These are phyloP conservation scores for Ophiostoma pallidulum DNA, from an alignment of 2,329 filamentous ascomycete species.

Conservation along the genomic window DNA sequence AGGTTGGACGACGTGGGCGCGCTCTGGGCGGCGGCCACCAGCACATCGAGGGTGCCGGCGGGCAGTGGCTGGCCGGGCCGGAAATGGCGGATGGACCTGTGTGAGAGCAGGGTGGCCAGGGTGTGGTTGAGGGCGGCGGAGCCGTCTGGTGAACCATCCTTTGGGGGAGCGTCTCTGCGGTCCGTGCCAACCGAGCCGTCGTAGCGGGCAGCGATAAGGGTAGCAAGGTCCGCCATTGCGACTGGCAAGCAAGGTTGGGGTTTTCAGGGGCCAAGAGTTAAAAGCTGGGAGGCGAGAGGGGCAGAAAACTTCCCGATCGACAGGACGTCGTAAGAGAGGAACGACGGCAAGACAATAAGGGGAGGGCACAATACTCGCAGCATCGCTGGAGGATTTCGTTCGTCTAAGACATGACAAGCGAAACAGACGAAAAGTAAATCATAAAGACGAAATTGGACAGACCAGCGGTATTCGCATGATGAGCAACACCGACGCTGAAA, in stretches of 20 bases:
- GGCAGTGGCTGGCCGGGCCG: constrained; percentile 17
- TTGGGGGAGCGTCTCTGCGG: too few species aligned
- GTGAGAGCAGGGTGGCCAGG: constrained; percentile 21
- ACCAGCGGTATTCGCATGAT: too few species aligned
- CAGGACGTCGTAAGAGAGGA: too few species aligned
- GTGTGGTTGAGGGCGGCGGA: constrained; percentile 20
- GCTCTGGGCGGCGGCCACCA: constrained; percentile 26
- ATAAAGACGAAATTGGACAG: neutral
- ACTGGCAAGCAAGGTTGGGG: too few species aligned
- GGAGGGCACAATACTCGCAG: too few species aligned
- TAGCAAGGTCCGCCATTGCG: neutral
- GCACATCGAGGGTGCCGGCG: constrained; percentile 21
- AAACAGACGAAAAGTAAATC: neutral
- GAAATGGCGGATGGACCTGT: constrained; percentile 24
- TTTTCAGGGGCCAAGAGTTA: too few species aligned
- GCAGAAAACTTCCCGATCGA: too few species aligned
- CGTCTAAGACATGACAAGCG: neutral
- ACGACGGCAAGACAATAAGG: too few species aligned
- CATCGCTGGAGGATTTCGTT: too few species aligned
- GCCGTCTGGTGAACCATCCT: too few species aligned
- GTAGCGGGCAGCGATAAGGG: constrained; percentile 3
- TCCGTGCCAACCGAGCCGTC: too few species aligned
- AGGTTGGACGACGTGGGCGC: constrained; percentile 27
- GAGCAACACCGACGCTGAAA: neutral
- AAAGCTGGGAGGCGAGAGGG: too few species aligned